Evolutionary conservation across 495 filamentous ascomycete species (phyloP), one percentile per base, ranked within the genome.

Genomic region (Cercophora newfieldiana): DNA sequence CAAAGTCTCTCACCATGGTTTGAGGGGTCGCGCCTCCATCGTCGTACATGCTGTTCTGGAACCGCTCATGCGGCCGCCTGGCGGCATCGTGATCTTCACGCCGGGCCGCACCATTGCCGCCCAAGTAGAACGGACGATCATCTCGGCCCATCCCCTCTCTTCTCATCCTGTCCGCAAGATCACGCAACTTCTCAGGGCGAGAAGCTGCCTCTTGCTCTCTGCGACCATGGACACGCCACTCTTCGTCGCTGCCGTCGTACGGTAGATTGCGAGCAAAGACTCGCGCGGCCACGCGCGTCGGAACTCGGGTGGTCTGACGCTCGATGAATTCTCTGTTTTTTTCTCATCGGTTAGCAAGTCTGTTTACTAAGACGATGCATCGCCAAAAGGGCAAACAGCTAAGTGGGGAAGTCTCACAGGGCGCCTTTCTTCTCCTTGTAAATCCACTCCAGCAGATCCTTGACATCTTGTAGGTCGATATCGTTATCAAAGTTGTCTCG

Each of bases 401-500:
- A 51, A 29, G 33, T 16, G 18, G 16, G 12, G 21, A 8, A 21
- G 3, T 31, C 61, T 47, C 30, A 64, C 61, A 66, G 8, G 4
- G 49, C 49, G 0, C 49, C 65, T 25, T 61, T 66, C 49, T 62
- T 66, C 28, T 66, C 51, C n/a, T 19, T 18, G 8, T 49, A n/a
- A 19, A 62, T 7, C 22, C 31, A 61, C 18, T 61, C 22, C n/a
- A 66, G 50, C 58, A 66, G 1, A n/a, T 25, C 21, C 21, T 29
- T 28, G 21, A 66, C 65, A 28, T 66, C 58, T 7, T 57, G 31
- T 21, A 61, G n/a, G 19, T 66, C 65, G 33, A 66, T 55, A 21
- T 66, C 65, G 16, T 61, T 19, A 2, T 28, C 47, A 8, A 61
- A 19, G 21, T 44, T 24, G 12, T 44, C 37, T 16, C 37, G 10